Evolutionary conservation across 805 yeast genomes (phyloP), one percentile per base, ranked within the genome.

Genomic region (Tetrapisispora iriomotensis): DNA sequence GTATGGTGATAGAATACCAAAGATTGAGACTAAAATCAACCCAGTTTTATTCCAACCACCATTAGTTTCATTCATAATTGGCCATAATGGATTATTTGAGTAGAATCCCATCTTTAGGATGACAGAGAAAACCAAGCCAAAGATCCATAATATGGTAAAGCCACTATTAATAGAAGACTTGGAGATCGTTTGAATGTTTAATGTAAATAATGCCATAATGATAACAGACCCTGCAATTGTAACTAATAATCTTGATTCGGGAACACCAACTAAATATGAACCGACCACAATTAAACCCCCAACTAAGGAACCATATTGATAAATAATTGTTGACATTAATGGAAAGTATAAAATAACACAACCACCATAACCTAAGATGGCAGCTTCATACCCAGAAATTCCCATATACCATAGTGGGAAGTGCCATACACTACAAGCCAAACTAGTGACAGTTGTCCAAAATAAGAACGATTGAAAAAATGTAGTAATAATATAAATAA

Each of bases 391-490:
- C 4, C 98, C 98, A 2, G 95, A 82, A 33, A 92, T 81, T 6
- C 96, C 97, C 96, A 92, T 87, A 56, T 82, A 75, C 98, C 98
- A 92, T 45, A 92, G 68, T 9, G 98, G 98, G 70, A 92, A 92
- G 65, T 84, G 85, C 98, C 98, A 92, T 37, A 92, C 78, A 54
- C 92, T 78, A 41, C 92, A 72, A 32, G 86, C 81, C 43, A 92
- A 66, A 0, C 95, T 75, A 3, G 97, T 82, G 31, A 77, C 46
- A 18, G 79, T 78, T 0, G 96, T 71, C 96, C 96, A 92, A 58
- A 84, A 85, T 40, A 85, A 68, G 55, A 76, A 79, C 3, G 90
- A 71, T 56, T 88, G 87, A 52, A 75, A 54, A 13, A 70, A 56
- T 51, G 51, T 54, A 4, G 54, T 46, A 13, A 55, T 34, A 56